Conservation (phyloP, 768 basidiomycete genomes). For the Aureoboletus auriporus region DNA sequence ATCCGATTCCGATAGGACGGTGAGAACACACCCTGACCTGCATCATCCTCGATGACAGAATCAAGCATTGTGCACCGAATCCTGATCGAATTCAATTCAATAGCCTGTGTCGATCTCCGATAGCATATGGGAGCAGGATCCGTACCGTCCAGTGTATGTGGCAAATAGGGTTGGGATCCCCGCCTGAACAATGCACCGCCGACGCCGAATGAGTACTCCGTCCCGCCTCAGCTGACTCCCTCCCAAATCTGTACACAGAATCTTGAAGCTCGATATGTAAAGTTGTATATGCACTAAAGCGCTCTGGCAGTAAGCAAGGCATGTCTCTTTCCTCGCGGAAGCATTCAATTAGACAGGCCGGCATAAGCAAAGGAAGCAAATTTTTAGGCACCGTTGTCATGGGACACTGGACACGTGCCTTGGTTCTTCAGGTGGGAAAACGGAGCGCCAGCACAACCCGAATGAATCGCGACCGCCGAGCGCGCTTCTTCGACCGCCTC, state of each 20-base stretch:
- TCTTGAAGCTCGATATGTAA: too few relatives aligned
- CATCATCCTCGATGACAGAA: background rate
- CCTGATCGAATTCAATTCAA: background rate
- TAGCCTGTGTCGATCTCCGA: background rate
- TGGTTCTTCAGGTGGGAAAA: conserved; percentile 9
- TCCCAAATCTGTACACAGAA: background rate
- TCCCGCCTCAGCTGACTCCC: background rate
- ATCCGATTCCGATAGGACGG: background rate
- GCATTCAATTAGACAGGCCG: background rate
- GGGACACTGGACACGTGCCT: conserved; percentile 1
- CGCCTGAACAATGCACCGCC: background rate
- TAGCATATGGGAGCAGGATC: background rate
- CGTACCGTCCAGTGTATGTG: background rate
- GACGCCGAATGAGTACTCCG: background rate
- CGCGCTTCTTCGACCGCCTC: background rate
- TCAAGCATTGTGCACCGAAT: background rate
- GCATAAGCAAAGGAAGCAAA: background rate
- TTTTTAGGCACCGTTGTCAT: conserved; percentile 12
- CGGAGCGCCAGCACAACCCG: background rate
- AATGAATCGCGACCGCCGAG: background rate
- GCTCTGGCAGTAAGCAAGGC: too few relatives aligned
- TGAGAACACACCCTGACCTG: background rate
- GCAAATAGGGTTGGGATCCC: background rate
- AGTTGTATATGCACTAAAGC: too few relatives aligned
- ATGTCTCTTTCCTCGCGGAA: background rate